A percentile compares a stretch with the other conserved stretches of the same genome.
These are phyloP conservation scores for Gautieria morchelliformis DNA, from an alignment of 768 basidiomycete genomes.

Conservation along the genomic window DNA sequence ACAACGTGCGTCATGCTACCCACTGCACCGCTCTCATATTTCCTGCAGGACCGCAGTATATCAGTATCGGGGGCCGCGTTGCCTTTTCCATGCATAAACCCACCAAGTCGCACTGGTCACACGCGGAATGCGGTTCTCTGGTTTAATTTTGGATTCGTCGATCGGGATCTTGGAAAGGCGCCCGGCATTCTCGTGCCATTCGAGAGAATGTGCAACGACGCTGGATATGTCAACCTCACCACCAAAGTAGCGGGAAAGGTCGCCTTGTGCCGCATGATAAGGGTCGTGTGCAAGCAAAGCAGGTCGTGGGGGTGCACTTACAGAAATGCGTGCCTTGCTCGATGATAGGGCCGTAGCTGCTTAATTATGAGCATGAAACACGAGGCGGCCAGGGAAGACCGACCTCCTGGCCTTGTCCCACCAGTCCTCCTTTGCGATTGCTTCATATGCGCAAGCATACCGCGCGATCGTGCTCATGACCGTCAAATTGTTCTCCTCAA, in stretches of 20 bases:
- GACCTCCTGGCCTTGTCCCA: constrained; percentile 88
- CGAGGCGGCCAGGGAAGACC: not conserved
- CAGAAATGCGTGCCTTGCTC: constrained; percentile 97
- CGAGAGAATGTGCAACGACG: constrained; percentile 79
- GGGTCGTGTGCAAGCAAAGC: not conserved
- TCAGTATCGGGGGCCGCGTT: not conserved
- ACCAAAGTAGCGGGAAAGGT: constrained; percentile 94
- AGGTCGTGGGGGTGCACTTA: not conserved
- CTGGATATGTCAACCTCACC: constrained; percentile 84
- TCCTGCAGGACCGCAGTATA: constrained; percentile 37
- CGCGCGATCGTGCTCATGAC: constrained; percentile 96
- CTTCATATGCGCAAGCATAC: constrained; percentile 82
- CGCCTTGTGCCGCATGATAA: constrained; percentile 21
- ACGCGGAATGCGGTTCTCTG: constrained; percentile 88
- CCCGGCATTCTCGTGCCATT: constrained; percentile 88
- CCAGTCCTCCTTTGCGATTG: constrained; percentile 78
- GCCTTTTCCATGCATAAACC: constrained; percentile 7
- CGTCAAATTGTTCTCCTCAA: constrained; percentile 85
- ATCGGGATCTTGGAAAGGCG: constrained; percentile 68
- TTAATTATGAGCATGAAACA: not conserved
- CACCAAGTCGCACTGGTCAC: constrained; percentile 89
- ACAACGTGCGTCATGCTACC: constrained; percentile 87
- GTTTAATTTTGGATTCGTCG: constrained; percentile 77
- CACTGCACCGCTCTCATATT: constrained; percentile 91
- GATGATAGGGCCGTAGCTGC: constrained; percentile 69